Evolutionary conservation across 2,329 filamentous ascomycete species (phyloP).

Genomic region (Tympanopsis confertula): DNA sequence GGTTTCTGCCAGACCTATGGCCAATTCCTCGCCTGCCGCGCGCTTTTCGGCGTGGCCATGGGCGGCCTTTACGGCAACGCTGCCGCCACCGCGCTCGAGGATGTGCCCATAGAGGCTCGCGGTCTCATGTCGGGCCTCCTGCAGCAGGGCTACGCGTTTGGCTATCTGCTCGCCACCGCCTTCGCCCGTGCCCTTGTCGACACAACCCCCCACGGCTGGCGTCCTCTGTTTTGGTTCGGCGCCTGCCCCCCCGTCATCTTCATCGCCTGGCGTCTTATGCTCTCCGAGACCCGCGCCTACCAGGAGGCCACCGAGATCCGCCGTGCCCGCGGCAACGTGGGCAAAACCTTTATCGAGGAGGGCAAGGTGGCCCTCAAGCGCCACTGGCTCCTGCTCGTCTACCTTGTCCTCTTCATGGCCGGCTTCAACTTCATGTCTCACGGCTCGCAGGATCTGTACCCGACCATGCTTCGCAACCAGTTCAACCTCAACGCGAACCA

Average conservation of each 20-base stretch:
- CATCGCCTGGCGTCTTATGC: constrained; percentile 64
- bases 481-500: constrained; percentile 36
- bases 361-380: constrained; percentile 67
- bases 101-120: constrained; percentile 54
- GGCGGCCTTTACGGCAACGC: constrained; percentile 71
- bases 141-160: constrained; percentile 60
- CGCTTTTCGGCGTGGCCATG: constrained; percentile 72
- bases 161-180: constrained; percentile 50
- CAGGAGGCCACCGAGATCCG: constrained; percentile 54
- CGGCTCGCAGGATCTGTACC: constrained; percentile 43
- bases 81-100: constrained; percentile 68
- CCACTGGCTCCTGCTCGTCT: constrained; percentile 71
- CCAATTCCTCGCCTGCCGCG: constrained; percentile 64
- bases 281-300: constrained; percentile 71
- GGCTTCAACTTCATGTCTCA: constrained; percentile 79
- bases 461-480: constrained; percentile 46
- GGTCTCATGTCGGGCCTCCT: constrained; percentile 67
- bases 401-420: constrained; percentile 77
- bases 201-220: constrained; percentile 71
- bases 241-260: constrained; percentile 70
- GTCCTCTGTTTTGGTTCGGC: constrained; percentile 82
- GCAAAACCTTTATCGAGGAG: constrained; percentile 60
- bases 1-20: constrained; percentile 58
- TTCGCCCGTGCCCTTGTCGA: constrained; percentile 58
- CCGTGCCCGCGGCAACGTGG: constrained; percentile 43